phyloP scores from a whole-genome alignment of 257 asterid species.

The Solanum pinnatisectum region DNA sequence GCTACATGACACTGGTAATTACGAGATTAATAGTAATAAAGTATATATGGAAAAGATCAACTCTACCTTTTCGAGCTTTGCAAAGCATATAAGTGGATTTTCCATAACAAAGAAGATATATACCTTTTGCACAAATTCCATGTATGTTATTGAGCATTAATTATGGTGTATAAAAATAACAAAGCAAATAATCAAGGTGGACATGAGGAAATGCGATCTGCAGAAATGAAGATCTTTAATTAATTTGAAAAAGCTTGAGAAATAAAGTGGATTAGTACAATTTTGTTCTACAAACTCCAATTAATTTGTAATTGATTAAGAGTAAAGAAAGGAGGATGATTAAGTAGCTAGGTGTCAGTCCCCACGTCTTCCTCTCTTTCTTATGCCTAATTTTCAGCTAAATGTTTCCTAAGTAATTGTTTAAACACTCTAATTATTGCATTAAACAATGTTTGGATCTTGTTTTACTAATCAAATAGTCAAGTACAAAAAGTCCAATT shows the following conservation, averaged over 20 bases:
- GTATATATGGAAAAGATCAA: not conserved
- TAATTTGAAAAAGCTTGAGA: not conserved
- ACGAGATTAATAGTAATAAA: not conserved
- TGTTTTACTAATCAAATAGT: not conserved
- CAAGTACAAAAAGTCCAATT: not conserved
- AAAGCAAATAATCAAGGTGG: not conserved
- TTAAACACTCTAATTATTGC: not conserved
- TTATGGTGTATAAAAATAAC: not conserved
- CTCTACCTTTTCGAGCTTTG: not conserved
- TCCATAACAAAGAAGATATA: not conserved
- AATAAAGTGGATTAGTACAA: not conserved
- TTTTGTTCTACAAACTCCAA: not conserved
- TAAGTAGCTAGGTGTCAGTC: not conserved
- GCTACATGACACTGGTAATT: not conserved
- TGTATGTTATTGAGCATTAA: not conserved
- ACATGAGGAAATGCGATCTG: not conserved
- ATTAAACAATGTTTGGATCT: not conserved
- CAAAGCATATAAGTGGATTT: not conserved
- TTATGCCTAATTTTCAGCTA: not conserved
- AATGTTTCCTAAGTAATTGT: not conserved
- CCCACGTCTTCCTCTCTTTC: not conserved
- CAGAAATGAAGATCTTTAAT: no score
- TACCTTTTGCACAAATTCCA: not conserved
- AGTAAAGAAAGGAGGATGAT: not conserved
- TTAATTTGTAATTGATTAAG: not conserved